A percentile compares a stretch with the other conserved stretches of the same genome.
Conservation (phyloP, 2,329 filamentous ascomycete species). For the Calonectria honghensis region DNA sequence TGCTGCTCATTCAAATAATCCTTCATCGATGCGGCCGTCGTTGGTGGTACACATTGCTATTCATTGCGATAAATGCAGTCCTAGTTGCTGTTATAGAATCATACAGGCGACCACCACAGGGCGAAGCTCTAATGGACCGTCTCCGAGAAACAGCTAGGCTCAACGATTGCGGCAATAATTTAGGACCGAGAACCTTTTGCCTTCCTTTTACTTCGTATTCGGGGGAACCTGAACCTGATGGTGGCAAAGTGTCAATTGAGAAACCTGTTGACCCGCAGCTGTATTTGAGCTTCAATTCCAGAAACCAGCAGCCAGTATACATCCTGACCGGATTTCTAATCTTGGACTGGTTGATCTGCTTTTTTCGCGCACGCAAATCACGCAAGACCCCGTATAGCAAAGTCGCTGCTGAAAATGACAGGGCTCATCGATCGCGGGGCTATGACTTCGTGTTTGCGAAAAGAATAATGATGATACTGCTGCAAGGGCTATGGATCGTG, state of each 20-base stretch:
- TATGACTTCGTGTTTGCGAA: background rate
- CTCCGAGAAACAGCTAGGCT: background rate
- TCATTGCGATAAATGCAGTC: background rate
- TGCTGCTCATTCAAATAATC: constrained; percentile 13
- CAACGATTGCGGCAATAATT: background rate
- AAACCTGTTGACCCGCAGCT: background rate
- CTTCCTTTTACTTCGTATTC: background rate
- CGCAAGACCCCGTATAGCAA: background rate
- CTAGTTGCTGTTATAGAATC: background rate
- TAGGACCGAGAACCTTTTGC: constrained; percentile 12
- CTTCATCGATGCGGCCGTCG: background rate
- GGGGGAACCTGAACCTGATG: background rate
- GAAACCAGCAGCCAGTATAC: constrained; percentile 9
- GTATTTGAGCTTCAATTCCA: background rate
- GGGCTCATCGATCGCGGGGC: background rate
- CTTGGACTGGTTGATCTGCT: background rate
- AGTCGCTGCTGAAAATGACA: background rate
- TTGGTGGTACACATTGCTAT: constrained; percentile 15
- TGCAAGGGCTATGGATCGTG: too few relatives aligned
- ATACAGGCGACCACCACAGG: background rate
- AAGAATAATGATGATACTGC: background rate
- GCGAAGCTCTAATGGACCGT: background rate
- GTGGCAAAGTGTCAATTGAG: too few relatives aligned
- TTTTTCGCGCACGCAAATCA: background rate
- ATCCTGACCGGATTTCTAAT: background rate